phyloP scores from a whole-genome alignment of 2,329 filamentous ascomycete genomes.

The Zymoseptoria ardabiliae region DNA sequence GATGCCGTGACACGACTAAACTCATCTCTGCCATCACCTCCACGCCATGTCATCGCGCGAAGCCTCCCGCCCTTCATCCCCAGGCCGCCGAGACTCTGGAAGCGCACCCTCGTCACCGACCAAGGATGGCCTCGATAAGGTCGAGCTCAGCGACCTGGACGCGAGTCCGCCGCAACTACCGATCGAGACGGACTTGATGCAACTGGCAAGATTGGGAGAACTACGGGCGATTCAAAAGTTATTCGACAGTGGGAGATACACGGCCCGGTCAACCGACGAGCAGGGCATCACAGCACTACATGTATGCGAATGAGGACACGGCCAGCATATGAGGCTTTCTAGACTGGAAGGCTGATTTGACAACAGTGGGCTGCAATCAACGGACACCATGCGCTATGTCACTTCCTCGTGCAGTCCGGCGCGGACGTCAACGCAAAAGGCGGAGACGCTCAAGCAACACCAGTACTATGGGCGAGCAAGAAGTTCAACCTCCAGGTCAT shows the following conservation, averaged over 20 bases:
- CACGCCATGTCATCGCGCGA: not conserved
- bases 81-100: constrained; percentile 12
- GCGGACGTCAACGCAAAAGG: constrained; percentile 93
- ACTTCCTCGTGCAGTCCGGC: constrained; percentile 78
- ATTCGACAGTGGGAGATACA: constrained; percentile 73
- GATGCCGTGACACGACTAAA: not conserved
- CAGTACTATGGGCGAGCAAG: constrained; percentile 94
- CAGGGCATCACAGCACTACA: constrained; percentile 95
- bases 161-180: constrained; percentile 35
- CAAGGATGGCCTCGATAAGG: constrained; percentile 30
- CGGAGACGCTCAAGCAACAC: constrained; percentile 88
- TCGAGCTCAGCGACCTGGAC: constrained; percentile 30
- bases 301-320: constrained; percentile 45
- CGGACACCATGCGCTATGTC: constrained; percentile 95
- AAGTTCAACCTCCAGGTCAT: constrained; percentile 95
- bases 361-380: constrained; percentile 95
- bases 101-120: constrained; percentile 17
- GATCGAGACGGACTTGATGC: constrained; percentile 82
- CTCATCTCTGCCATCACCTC: not conserved
- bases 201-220: constrained; percentile 82
- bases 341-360: constrained; percentile 14
- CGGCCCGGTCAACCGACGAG: constrained; percentile 76
- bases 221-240: constrained; percentile 80
- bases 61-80: not conserved
- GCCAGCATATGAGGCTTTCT: constrained; percentile 4